phyloP scores from a whole-genome alignment of 2,329 filamentous ascomycete genomes.

The Cladosporium sp. region DNA sequence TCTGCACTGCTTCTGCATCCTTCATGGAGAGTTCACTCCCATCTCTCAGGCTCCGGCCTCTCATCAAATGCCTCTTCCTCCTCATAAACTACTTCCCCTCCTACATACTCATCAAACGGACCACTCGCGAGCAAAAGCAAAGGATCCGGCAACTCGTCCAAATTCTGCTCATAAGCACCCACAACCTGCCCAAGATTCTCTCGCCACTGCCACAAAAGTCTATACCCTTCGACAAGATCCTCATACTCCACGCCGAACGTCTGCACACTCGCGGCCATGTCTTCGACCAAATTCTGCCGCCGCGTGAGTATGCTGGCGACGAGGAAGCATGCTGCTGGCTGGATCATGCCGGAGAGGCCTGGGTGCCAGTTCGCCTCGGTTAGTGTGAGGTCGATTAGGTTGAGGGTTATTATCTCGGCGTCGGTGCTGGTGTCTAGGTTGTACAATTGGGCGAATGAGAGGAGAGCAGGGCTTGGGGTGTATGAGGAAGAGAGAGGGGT shows the following conservation, averaged over 20 bases:
- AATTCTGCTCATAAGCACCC: background rate
- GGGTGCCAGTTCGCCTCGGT: conserved; percentile 1
- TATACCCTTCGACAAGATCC: background rate
- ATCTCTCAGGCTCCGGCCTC: conserved; percentile 3
- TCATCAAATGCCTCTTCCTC: background rate
- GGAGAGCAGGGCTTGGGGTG: background rate
- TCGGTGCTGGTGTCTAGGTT: conserved; percentile 8
- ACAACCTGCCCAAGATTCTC: background rate
- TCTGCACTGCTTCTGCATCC: too few species aligned
- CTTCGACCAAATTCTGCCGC: conserved; percentile 12
- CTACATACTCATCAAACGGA: background rate
- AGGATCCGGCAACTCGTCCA: conserved; percentile 2
- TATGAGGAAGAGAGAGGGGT: background rate
- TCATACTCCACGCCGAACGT: background rate
- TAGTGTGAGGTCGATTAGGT: conserved; percentile 14
- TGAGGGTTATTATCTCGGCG: conserved; percentile 13
- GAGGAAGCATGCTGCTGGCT: conserved; percentile 13
- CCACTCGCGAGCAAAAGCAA: background rate
- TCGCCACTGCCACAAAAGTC: conserved; percentile 4
- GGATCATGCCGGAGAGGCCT: conserved; percentile 3
- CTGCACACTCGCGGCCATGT: conserved; percentile 4
- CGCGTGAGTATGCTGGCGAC: conserved; percentile 12
- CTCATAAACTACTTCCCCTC: background rate
- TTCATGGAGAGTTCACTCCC: too few species aligned
- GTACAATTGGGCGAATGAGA: conserved; percentile 5